phyloP scores from a whole-genome alignment of 805 yeast species.

The Metschnikowia rubicola region DNA sequence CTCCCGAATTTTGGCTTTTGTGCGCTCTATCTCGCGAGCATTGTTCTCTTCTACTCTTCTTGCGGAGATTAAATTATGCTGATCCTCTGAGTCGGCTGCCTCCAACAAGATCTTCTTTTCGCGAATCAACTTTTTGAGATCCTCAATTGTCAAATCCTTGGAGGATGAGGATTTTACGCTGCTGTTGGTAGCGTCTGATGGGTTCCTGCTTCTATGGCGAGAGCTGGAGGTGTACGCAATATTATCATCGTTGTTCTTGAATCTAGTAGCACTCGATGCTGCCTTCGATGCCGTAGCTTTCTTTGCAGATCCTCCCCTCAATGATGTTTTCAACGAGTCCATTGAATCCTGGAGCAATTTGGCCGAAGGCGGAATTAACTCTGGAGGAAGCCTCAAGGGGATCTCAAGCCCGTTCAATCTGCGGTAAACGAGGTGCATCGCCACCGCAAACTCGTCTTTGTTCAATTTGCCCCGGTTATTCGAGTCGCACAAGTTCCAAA shows the following conservation, averaged over 20 bases:
- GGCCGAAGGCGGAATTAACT: conserved; percentile 83
- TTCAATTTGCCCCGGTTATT: conserved; percentile 80
- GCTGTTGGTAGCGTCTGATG: conserved; percentile 16
- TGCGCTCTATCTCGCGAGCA: conserved; percentile 54
- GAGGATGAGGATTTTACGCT: conserved; percentile 24
- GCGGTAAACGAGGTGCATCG: conserved; percentile 94
- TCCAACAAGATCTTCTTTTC: conserved; percentile 70
- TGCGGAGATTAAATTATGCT: conserved; percentile 32
- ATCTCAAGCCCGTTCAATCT: conserved; percentile 84
- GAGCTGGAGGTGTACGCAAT: conserved; percentile 69
- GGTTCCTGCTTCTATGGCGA: conserved; percentile 45
- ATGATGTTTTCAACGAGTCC: conserved; percentile 63
- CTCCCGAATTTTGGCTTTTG: conserved; percentile 58
- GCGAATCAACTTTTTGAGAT: conserved; percentile 59
- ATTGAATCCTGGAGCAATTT: conserved; percentile 69
- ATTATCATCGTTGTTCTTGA: conserved; percentile 72
- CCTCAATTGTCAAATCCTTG: conserved; percentile 45
- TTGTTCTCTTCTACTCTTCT: conserved; percentile 40
- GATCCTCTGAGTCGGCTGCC: conserved; percentile 68
- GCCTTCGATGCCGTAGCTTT: conserved; percentile 18
- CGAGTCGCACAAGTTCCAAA: conserved; percentile 87
- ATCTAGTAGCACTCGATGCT: conserved; percentile 36
- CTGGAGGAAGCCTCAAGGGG: conserved; percentile 81
- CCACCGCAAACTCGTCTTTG: conserved; percentile 89
- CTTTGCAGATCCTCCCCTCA: conserved; percentile 36